Base-by-base conservation (phyloP, 495 filamentous ascomycete genomes). In the Annulohypoxylon nitens region DNA sequence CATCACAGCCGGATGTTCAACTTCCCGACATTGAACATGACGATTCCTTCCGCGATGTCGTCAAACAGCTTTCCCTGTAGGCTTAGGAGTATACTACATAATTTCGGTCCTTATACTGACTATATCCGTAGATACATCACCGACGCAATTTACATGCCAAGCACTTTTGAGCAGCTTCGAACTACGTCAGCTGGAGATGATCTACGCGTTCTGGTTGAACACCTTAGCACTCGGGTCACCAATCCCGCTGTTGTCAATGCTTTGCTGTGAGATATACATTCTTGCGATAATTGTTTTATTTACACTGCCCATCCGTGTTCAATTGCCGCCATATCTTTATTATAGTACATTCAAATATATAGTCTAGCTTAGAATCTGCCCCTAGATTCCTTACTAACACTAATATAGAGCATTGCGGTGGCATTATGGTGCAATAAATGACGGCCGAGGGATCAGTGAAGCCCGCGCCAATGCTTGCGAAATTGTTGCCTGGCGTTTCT, bases 401-500 rank as follows among this genome's bases (percentile, higher is more conserved):
- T 34, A 12, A 34, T 12, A 55, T 64, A 95, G 93, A 76, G 92
- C 93, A 2, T 80, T 96, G n/a, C 94, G 92, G 82, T 93, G 89
- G 86, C 90, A 95, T 70, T 93, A 92, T 75, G 87, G 85, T 61
- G 75, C 83, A 14, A 81, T 86, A 41, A 82, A 81, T 67, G 91
- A 95, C 71, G 90, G 93, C 71, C 89, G 88, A 71, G 91, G 90
- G 0, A 75, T 95, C 36, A 90, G 91, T 74, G 88, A 93, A 63
- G 91, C 92, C 58, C 86, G 95, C 70, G 93, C 93, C 3, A 87
- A 90, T 79, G 94, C 93, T 25, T 97, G 94, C 79, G 95, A 98
- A 81, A 92, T 95, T 71, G 92, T 97, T 16, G 95, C 95, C 30
- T 97, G 94, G 91, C 88, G 95, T 51, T 94, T 96, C 71, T 84